Percentiles rank a stretch among this genome's conserved stretches.
phyloP scores from a whole-genome alignment of 257 asterid species.

The Nicotiana benthamiana region DNA sequence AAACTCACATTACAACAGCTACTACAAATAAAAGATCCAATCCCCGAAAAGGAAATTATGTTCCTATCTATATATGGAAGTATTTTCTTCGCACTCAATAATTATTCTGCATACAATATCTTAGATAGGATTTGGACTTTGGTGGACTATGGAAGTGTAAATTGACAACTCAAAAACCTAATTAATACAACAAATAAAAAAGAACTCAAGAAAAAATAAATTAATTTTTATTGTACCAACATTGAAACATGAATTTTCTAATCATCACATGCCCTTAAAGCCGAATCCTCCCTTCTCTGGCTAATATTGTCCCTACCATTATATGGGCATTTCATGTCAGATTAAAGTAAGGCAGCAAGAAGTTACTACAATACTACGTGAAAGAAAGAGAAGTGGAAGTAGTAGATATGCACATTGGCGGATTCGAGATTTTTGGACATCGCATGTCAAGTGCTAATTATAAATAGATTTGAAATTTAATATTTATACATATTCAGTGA shows the following conservation, averaged over 20 bases:
- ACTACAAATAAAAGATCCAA: too few species aligned
- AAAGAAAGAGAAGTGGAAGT: neutral
- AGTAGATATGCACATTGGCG: too few species aligned
- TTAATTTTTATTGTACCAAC: neutral
- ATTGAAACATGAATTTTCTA: neutral
- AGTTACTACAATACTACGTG: neutral
- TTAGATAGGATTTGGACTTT: too few species aligned
- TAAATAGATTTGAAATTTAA: too few species aligned
- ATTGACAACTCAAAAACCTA: neutral
- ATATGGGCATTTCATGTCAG: neutral
- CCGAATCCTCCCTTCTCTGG: neutral
- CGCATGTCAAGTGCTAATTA: too few species aligned
- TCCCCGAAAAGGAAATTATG: too few species aligned
- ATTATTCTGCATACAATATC: too few species aligned
- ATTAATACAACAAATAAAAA: neutral
- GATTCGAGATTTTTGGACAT: too few species aligned
- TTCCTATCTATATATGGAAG: too few species aligned
- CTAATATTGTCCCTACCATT: neutral
- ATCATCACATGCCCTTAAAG: neutral
- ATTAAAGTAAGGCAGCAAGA: neutral
- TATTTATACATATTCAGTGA: too few species aligned
- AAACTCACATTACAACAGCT: too few species aligned
- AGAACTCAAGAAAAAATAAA: neutral
- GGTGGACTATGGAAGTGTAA: neutral
- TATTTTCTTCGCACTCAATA: too few species aligned